Conservation (phyloP, 2,329 filamentous ascomycete species). For the Aschersonia sp. region DNA sequence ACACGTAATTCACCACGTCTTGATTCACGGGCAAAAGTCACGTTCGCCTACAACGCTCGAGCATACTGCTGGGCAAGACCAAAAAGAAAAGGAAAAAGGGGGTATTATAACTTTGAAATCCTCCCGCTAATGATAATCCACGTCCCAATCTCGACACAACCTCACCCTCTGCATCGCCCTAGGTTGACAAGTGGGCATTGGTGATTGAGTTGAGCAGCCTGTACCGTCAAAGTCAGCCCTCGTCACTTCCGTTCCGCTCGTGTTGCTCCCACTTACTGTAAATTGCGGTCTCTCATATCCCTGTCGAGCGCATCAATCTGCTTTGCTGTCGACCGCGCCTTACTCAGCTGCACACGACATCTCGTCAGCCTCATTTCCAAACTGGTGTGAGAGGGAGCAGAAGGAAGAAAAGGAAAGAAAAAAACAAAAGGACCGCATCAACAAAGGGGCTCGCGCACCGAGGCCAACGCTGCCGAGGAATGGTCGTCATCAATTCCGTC, state of each 20-base stretch:
- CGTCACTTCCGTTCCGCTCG: background rate
- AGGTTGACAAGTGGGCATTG: constrained; percentile 5
- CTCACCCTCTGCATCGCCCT: background rate
- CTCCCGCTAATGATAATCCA: no score
- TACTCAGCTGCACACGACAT: constrained; percentile 22
- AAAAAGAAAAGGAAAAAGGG: background rate
- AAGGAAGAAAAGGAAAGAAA: no score
- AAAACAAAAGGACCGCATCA: constrained; percentile 12
- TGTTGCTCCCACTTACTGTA: constrained; percentile 19
- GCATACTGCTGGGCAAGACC: background rate
- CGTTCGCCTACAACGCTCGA: background rate
- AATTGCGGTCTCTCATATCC: constrained; percentile 40
- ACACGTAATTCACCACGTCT: no score
- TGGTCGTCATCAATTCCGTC: constrained; percentile 37
- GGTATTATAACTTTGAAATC: no score
- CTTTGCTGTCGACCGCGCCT: constrained; percentile 28
- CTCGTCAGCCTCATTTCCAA: background rate
- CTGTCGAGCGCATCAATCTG: constrained; percentile 39
- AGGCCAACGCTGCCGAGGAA: constrained; percentile 51
- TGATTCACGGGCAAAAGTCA: background rate
- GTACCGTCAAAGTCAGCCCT: background rate
- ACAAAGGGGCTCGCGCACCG: constrained; percentile 44
- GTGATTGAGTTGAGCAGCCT: constrained; percentile 12
- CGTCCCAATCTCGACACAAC: background rate
- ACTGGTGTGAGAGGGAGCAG: constrained; percentile 7